These are phyloP conservation scores for Phylloporus sp. DNA, from an alignment of 768 basidiomycete genomes.

Conservation along the genomic window DNA sequence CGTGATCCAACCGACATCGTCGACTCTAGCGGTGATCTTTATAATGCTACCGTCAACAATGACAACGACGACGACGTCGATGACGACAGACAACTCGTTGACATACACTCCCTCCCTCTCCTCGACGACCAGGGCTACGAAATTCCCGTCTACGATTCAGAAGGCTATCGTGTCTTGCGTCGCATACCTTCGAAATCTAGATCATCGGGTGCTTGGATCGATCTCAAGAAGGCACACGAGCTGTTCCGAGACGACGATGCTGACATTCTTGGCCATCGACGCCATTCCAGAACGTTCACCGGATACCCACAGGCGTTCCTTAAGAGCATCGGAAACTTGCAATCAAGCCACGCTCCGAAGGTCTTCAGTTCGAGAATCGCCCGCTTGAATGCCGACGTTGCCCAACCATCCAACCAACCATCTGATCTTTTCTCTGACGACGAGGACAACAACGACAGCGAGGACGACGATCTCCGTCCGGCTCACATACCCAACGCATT, in stretches of 20 bases:
- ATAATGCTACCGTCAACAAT: too few species aligned
- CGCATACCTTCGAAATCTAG: rapidly evolving
- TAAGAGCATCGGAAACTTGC: not conserved
- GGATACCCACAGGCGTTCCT: constrained; percentile 6
- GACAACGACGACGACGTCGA: too few species aligned
- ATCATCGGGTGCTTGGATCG: not conserved
- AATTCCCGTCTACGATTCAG: not conserved
- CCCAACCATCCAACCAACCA: not conserved
- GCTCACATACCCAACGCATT: not conserved
- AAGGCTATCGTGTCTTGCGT: not conserved
- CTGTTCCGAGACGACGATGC: not conserved
- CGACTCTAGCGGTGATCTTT: too few species aligned
- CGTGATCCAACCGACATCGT: not conserved
- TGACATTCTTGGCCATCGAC: too few species aligned
- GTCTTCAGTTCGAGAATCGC: too few species aligned
- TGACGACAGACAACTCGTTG: too few species aligned
- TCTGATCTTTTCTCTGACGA: not conserved
- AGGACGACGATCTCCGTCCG: not conserved
- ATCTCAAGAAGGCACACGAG: not conserved
- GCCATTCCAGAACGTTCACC: too few species aligned
- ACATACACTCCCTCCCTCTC: not conserved
- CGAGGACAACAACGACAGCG: not conserved
- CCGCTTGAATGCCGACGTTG: not conserved
- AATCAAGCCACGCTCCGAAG: not conserved
- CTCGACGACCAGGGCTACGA: not conserved